Evolutionary conservation across 805 yeast species (phyloP), one percentile per base, ranked within the genome.

Genomic region (Monosporozyma aquatica): DNA sequence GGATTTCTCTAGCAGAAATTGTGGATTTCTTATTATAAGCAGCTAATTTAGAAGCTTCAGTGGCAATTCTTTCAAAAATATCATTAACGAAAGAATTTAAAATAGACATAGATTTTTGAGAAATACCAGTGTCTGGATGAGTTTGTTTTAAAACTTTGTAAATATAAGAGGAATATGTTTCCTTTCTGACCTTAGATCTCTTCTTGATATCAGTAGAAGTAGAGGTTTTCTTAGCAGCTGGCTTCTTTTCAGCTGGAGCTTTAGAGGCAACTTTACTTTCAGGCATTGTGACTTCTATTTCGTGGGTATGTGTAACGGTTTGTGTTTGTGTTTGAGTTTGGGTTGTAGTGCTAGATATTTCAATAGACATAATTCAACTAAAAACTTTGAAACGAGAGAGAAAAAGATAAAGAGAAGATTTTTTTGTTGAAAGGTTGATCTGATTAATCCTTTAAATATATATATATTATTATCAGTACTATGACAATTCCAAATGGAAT

Each of bases 111-210:
- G 97, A 95, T 69, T 87, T 85, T 74, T 87, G 95, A 60, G 97
- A 89, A 68, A 90, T 90, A 86, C 97, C 97, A 51, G 97, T 90
- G 70, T 90, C 97, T 70, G 97, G 97, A 74, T 90, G 97, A 51
- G 97, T 89, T 78, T 90, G 97, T 74, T 89, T 89, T 68, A 90
- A 82, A 56, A 89, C 97, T 74, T 90, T 90, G 92, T 89, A 90
- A 68, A 90, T 90, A 75, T 90, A 90, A 51, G 97, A 87, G 53
- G 95, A 87, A 78, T 87, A 90, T 53, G 97, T 87, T 75, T 90
- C 97, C 83, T 87, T 87, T 81, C 97, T 87, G 61, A 89, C 72
- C 82, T 87, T 89, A 57, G 86, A 66, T 77, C 95, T 87, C 83
- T 84, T 89, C 80, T 87, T 87, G 67, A 80, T 69, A 62, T 79